Evolutionary conservation across 371 early-diverging fungal genomes (phyloP).

Genomic region (Circinella minor): DNA sequence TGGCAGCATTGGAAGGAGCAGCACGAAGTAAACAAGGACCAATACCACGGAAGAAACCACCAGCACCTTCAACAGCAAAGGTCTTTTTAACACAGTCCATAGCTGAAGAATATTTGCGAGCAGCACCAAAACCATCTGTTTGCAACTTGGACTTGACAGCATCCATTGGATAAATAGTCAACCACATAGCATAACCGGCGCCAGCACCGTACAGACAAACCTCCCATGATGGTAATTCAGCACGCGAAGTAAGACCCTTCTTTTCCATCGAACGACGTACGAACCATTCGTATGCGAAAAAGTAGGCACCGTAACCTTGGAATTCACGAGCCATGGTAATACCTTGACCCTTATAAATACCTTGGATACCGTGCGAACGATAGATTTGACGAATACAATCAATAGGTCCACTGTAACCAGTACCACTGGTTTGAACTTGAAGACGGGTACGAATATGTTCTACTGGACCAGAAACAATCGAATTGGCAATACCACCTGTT

Average conservation of each 20-base stretch:
- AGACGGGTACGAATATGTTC: conserved; percentile 85
- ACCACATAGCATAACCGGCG: conserved; percentile 86
- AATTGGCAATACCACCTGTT: conserved; percentile 80
- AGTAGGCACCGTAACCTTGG: conserved; percentile 83
- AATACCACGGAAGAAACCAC: conserved; percentile 86
- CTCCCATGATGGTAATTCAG: conserved; percentile 67
- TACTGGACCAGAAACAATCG: conserved; percentile 84
- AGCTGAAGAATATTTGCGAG: conserved; percentile 62
- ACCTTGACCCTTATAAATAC: conserved; percentile 84
- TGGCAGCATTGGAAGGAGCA: conserved; percentile 87
- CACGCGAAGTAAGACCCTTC: conserved; percentile 41
- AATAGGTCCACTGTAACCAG: conserved; percentile 66
- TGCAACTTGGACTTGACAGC: conserved; percentile 82
- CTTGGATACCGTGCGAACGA: conserved; percentile 67
- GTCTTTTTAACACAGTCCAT: conserved; percentile 74
- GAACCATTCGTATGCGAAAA: conserved; percentile 78
- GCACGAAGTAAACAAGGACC: conserved; percentile 87
- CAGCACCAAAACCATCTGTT: conserved; percentile 71
- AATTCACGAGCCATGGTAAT: conserved; percentile 82
- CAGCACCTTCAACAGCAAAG: conserved; percentile 67
- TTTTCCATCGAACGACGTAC: conserved; percentile 72
- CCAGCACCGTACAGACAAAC: conserved; percentile 75
- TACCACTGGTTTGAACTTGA: conserved; percentile 68
- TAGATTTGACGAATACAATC: conserved; percentile 81
- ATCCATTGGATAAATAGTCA: conserved; percentile 79